These are phyloP conservation scores for Aspergillus leporis DNA, from an alignment of 495 filamentous ascomycete species.

Conservation along the genomic window DNA sequence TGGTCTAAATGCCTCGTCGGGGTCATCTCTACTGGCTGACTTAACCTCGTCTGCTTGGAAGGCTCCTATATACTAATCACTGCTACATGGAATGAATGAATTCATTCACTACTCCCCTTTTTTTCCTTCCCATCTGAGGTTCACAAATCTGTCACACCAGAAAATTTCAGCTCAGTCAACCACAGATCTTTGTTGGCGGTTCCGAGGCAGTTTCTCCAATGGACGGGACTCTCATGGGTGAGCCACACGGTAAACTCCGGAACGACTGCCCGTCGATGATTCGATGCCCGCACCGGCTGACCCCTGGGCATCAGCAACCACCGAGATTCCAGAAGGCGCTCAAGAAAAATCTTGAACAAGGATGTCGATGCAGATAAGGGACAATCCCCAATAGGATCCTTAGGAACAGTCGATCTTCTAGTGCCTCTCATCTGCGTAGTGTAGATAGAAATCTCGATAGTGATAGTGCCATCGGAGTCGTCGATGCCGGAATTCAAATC, in stretches of 20 bases:
- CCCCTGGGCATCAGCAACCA: not conserved
- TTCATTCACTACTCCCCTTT: not conserved
- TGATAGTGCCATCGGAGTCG: not conserved
- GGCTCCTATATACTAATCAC: too few species aligned
- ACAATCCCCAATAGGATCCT: not conserved
- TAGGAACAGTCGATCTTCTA: not conserved
- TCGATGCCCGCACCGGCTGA: constrained; percentile 5
- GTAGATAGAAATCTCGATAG: too few species aligned
- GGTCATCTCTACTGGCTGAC: constrained; percentile 2
- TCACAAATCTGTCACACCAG: not conserved
- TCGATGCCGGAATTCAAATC: not conserved
- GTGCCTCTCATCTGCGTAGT: not conserved
- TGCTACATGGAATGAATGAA: not conserved
- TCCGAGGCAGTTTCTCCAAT: constrained; percentile 1
- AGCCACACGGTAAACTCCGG: constrained; percentile 21
- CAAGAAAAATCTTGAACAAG: constrained; percentile 1
- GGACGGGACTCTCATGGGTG: not conserved
- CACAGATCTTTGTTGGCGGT: not conserved
- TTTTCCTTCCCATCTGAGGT: not conserved
- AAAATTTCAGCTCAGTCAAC: not conserved
- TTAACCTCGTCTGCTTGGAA: too few species aligned
- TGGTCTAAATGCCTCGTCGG: not conserved
- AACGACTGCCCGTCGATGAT: constrained; percentile 8
- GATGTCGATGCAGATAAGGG: not conserved
- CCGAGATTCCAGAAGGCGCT: constrained; percentile 2